Evolutionary conservation across 2,329 filamentous ascomycete species (phyloP).

Genomic region (Exutisphaerella laricina): DNA sequence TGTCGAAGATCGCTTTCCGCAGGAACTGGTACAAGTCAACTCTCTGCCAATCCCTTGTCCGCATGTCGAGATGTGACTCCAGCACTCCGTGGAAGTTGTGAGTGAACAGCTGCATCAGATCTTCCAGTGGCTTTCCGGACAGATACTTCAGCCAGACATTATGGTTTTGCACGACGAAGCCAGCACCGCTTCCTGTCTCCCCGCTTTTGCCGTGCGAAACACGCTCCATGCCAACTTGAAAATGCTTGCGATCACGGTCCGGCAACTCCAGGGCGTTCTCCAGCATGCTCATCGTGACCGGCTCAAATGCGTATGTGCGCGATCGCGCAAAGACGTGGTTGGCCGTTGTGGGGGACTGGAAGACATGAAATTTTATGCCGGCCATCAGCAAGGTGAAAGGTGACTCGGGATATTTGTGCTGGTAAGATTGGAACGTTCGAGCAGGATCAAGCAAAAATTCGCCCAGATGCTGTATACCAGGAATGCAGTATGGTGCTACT

Average conservation of each 20-base stretch:
- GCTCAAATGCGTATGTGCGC: slow-evolving; percentile 12
- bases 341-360: slow-evolving; percentile 6
- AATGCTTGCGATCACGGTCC: slow-evolving; percentile 4
- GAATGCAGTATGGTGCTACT: slow-evolving; percentile 10
- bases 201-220: no score
- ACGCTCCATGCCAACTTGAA: no score
- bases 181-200: background rate
- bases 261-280: slow-evolving; percentile 12
- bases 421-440: background rate
- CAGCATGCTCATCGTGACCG: slow-evolving; percentile 13
- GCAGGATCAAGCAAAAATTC: slow-evolving; percentile 8
- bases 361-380: slow-evolving; percentile 14
- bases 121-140: slow-evolving; percentile 10
- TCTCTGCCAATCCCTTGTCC: slow-evolving; percentile 1
- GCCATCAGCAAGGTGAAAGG: slow-evolving; percentile 14
- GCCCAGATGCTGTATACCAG: slow-evolving; percentile 10
- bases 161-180: slow-evolving; percentile 12
- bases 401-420: slow-evolving; percentile 2
- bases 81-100: slow-evolving; percentile 7
- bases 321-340: slow-evolving; percentile 13
- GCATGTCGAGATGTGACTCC: slow-evolving; percentile 3
- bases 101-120: slow-evolving; percentile 12
- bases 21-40: slow-evolving; percentile 10
- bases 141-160: slow-evolving; percentile 13
- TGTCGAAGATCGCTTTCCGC: slow-evolving; percentile 11